Evolutionary conservation across 2,329 filamentous ascomycete genomes (phyloP), one percentile per base, ranked within the genome.

Genomic region (Akanthomyces muscarius): DNA sequence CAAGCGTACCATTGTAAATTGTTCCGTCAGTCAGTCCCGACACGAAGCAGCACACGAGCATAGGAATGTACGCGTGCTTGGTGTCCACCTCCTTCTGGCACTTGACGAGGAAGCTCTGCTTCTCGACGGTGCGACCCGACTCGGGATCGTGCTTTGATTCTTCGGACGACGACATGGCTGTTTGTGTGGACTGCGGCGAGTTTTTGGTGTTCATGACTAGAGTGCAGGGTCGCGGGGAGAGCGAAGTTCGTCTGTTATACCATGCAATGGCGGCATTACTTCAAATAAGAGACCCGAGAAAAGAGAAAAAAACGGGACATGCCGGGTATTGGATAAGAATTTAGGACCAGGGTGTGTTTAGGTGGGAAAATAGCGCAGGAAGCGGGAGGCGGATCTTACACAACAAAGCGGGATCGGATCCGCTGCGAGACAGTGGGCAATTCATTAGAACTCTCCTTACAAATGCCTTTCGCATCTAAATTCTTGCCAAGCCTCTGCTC

Each of bases 1-100:
- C 30, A 10, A 36, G 48, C 53, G 30, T 41, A 62, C 59, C 77
- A 64, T 76, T 77, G 69, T 78, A 77, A 23, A 75, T 71, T 23
- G 75, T 74, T 64, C 73, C 73, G 68, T 79, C 77, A 65, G 75
- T 76, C 47, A 79, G 67, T 0, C 76, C 77, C 1, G 75, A 76
- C 13, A 78, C 68, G 33, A 73, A 69, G 66, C 74, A 72, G 72
- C 75, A 76, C 63, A 71, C 66, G 68, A 81, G 67, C 70, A 82
- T 63, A 21, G 74, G 75, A 14, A 76, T 53, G 63, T 76, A 75
- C 21, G 76, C 65, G 30, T 44, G 38, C 28, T 65, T 54, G n/a
- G 60, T 60, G 48, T 67, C 63, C 38, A 68, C 66, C 44, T 68
- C 51, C 41, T 67, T 47, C n/a, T 50, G 57, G 23, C 55, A 61